phyloP scores from a whole-genome alignment of 2,329 filamentous ascomycete species.

The Colletotrichum agaves region DNA sequence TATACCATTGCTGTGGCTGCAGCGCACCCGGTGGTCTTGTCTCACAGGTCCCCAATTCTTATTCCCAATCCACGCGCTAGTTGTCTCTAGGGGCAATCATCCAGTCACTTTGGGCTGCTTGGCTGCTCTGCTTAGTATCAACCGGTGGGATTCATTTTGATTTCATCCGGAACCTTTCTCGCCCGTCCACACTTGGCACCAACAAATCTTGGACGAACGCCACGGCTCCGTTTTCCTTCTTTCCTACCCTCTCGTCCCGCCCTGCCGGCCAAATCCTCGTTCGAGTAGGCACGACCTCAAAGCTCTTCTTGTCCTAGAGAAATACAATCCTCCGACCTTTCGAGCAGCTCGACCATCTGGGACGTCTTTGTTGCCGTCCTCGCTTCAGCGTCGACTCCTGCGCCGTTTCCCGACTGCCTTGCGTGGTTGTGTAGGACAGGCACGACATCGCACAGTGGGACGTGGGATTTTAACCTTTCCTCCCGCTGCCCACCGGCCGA shows the following conservation, averaged over 20 bases:
- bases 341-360: neutral
- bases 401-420: conserved; percentile 18
- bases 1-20: conserved; percentile 23
- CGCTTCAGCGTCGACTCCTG: conserved; percentile 24
- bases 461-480: conserved; percentile 25
- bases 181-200: conserved; percentile 24
- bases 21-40: conserved; percentile 27
- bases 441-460: conserved; percentile 12
- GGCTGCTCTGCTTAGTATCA: conserved; percentile 30
- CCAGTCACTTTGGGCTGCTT: conserved; percentile 22
- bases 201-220: conserved; percentile 30
- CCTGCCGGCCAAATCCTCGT: conserved; percentile 8
- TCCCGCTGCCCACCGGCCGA: conserved; percentile 19
- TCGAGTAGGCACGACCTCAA: conserved; percentile 1
- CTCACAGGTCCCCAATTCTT: conserved; percentile 30
- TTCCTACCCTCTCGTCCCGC: neutral
- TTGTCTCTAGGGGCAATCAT: conserved; percentile 32
- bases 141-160: conserved; percentile 22
- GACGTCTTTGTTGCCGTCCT: conserved; percentile 14
- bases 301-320: neutral
- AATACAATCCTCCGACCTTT: neutral
- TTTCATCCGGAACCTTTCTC: conserved; percentile 27
- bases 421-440: conserved; percentile 25
- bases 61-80: conserved; percentile 30
- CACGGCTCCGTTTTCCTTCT: conserved; percentile 10